Evolutionary conservation across 352 stramenopile genomes (phyloP).

Genomic region (Globisporangium viniferum): DNA sequence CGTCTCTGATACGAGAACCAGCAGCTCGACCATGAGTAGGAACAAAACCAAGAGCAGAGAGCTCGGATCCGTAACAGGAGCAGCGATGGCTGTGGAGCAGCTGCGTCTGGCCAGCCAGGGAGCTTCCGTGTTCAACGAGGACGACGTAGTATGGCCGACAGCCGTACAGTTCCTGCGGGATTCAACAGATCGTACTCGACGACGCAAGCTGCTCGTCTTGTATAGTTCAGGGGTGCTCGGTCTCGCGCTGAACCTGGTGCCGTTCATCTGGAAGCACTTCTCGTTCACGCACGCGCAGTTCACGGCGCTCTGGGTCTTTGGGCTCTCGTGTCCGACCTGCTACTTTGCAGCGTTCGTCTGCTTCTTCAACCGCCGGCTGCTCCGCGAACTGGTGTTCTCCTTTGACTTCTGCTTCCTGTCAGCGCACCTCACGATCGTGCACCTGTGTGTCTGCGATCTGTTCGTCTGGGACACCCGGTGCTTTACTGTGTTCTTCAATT

Average conservation of each 20-base stretch:
- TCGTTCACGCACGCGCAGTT: neutral
- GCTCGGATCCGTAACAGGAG: neutral
- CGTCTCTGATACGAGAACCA: neutral
- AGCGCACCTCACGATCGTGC: conserved; percentile 17
- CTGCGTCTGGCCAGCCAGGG: neutral
- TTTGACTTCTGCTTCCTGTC: conserved; percentile 33
- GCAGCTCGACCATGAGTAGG: neutral
- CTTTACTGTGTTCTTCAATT: conserved; percentile 5
- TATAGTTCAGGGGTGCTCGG: neutral
- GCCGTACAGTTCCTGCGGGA: neutral
- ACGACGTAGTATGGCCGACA: neutral
- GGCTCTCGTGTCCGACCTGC: neutral
- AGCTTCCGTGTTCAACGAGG: neutral
- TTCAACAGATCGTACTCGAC: neutral
- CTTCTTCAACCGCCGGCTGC: conserved; percentile 2
- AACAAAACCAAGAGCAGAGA: neutral
- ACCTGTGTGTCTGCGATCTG: conserved; percentile 20
- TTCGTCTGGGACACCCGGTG: conserved; percentile 18
- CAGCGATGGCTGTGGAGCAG: neutral
- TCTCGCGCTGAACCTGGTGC: neutral
- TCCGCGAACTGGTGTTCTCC: conserved; percentile 5
- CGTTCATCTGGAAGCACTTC: neutral
- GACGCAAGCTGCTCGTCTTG: neutral
- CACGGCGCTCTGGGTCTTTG: neutral
- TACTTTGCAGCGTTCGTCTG: neutral